Evolutionary conservation across 495 filamentous ascomycete species (phyloP), one percentile per base, ranked within the genome.

Genomic region (Xylaria longipes): DNA sequence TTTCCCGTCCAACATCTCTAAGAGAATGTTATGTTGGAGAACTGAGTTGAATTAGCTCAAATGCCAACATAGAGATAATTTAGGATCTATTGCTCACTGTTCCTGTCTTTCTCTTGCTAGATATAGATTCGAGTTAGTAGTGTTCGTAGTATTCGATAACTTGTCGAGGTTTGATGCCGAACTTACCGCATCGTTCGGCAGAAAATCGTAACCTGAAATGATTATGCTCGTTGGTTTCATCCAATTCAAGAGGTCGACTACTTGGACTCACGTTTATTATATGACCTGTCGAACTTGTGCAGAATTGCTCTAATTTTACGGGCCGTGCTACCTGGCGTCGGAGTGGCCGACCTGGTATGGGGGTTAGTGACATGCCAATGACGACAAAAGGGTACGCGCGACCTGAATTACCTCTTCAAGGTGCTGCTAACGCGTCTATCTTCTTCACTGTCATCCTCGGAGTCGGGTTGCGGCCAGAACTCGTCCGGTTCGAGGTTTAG

Each of bases 121-220:
- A 63, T 8, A 41, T 43, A 43, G 25, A 52, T 12, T 2, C 43
- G 14, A 45, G 61, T 70, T 54, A 67, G n/a, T 43, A 41, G 31
- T 22, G 46, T 25, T 35, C 35, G n/a, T 43, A 41, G 31, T 22
- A 33, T 25, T 35, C 35, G n/a, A 27, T 8, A 7, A 6, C 12
- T 1, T 43, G 0, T n/a, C n/a, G 17, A 33, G n/a, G 31, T 56
- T 29, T 43, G 8, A 20, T 22, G n/a, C 25, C n/a, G 25, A 56
- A 70, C 68, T 64, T 64, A 70, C 68, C n/a, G 58, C 45, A 43
- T 70, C 68, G 37, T 70, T 70, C 5, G 68, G 68, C 20, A 70
- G 45, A 48, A 70, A 64, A 20, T 54, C 68, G 60, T 70, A 70
- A 29, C 17, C 68, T 69, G 41, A 29, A 29, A 67, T 14, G 5